Base-by-base conservation (phyloP, 2,329 filamentous ascomycete genomes). In the Cytospora paraplurivora region DNA sequence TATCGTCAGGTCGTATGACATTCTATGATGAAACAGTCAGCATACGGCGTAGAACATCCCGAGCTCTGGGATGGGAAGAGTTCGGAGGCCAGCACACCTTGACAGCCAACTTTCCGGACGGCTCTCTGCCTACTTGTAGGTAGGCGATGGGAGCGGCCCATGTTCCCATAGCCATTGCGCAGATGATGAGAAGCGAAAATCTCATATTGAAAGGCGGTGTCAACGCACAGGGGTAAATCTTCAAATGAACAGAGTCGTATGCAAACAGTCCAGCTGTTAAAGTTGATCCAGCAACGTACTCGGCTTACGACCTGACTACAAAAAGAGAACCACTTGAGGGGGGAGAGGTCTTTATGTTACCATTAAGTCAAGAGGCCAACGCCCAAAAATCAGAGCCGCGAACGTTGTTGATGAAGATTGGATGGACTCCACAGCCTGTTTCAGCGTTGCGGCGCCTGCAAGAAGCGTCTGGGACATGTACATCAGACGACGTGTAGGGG, bases 1-100 rank as follows among this genome's bases (percentile, higher is more conserved):
- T 56, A 27, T 65, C 63, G 32, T 65, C 63, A 13, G 63, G 51
- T 21, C 63, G 63, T 3, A 64, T 38, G 10, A 64, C 35, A n/a
- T 35, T 60, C 62, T 64, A 21, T 12, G 19, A 12, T 32, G 12
- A 38, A 11, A 13, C 7, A 4, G 19, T 65, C 44, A 63, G 60
- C 37, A 56, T 17, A 7, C 4, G 27, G 27, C 27, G 27, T 2
- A 27, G 27, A 27, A 27, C 4, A 27, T 27, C 27, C 27, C 27
- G 27, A 1, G 10, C 33, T n/a, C n/a, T 12, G 6, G 1, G 7
- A 32, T 12, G 10, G 7, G 17, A 32, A 51, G 12, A 8, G 21
- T n/a, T 41, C 3, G 3, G 8, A 27, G 4, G 32, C 7, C 5
- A 17, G 34, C 51, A 35, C 49, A 65, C 63, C 63, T 62, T 59